These are phyloP conservation scores for Yamadazyma pseudoaaseri DNA, from an alignment of 1,139 yeast genomes.

Conservation along the genomic window DNA sequence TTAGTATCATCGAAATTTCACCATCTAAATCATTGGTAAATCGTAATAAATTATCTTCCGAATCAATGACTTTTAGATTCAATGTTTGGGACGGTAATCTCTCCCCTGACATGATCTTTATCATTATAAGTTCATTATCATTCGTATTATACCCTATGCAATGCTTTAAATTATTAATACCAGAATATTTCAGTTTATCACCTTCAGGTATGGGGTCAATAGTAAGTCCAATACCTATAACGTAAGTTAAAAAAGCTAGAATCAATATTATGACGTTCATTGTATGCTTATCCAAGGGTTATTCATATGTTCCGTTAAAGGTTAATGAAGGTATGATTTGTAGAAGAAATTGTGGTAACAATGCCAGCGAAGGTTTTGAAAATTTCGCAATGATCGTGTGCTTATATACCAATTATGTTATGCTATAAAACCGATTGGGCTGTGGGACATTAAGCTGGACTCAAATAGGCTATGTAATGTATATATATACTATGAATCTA, in stretches of 20 bases:
- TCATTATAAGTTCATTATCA: conserved; percentile 37
- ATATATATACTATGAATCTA: too few species aligned
- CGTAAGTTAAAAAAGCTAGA: too few species aligned
- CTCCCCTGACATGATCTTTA: conserved; percentile 31
- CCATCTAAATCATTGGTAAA: conserved; percentile 27
- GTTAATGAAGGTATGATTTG: too few species aligned
- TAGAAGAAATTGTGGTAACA: too few species aligned
- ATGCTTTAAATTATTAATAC: conserved; percentile 26
- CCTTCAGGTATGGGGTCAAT: conserved; percentile 15
- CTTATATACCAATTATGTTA: too few species aligned
- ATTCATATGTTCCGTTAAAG: too few species aligned
- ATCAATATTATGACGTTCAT: background rate
- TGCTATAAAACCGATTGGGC: too few species aligned
- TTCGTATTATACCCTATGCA: conserved; percentile 42
- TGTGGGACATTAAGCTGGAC: too few species aligned
- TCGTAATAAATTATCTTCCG: conserved; percentile 34
- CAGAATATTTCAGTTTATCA: conserved; percentile 25
- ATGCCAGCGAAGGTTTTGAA: too few species aligned
- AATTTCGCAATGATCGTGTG: too few species aligned
- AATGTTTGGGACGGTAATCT: conserved; percentile 32
- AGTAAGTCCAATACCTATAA: conserved; percentile 13
- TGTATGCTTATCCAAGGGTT: too few species aligned
- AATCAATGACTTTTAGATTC: conserved; percentile 39
- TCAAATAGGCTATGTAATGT: too few species aligned
- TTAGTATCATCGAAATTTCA: conserved; percentile 34